Evolutionary conservation across 257 asterid genomes (phyloP), one percentile per base, ranked within the genome.

Genomic region (Galeopsis tetrahit): DNA sequence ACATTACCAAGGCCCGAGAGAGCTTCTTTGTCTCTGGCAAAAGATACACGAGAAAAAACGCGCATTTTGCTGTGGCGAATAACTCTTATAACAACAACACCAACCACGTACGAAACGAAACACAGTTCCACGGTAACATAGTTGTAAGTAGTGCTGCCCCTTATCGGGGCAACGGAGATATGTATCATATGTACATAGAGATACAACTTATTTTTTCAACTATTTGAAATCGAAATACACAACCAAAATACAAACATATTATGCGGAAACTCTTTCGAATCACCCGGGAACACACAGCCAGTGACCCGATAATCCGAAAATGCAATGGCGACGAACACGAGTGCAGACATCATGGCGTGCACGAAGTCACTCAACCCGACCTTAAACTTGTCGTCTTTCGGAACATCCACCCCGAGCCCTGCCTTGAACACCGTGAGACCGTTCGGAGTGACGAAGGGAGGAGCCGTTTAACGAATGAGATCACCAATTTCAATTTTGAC

Each of bases 1-100:
- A 1, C 99, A 95, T 78, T 90, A 90, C 80, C 98, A 95, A 83
- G 84, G 89, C 79, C 99, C 99, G 15, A 77, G 94, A 77, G 97
- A 92, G 79, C 85, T 95, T 83, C 88, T 92, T 4, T 95, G 99
- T 59, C 80, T 95, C 68, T 95, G 99, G 99, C 96, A 95, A 79
- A 95, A 92, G 82, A 85, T 95, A 79, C 90, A 86, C 78, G 98
- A 90, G 71, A 77, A 67, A 38, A 86, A 86, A 57, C 88, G 83
- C 1, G 85, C 91, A 1, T 43, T 58, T 14, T 95, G 99, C 78
- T 95, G 99, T 57, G 92, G 97, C 31, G 85, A 90, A 69, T 92
- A 81, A 65, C 57, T n/a, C n/a, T n/a, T n/a, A n/a, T n/a, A n/a
- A n/a, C n/a, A n/a, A 39, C 11, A 14, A 13, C n/a, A 8, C 2